Evolutionary conservation across 495 filamentous ascomycete species (phyloP), one percentile per base, ranked within the genome.

Genomic region (Trichoderma orchidacearum): DNA sequence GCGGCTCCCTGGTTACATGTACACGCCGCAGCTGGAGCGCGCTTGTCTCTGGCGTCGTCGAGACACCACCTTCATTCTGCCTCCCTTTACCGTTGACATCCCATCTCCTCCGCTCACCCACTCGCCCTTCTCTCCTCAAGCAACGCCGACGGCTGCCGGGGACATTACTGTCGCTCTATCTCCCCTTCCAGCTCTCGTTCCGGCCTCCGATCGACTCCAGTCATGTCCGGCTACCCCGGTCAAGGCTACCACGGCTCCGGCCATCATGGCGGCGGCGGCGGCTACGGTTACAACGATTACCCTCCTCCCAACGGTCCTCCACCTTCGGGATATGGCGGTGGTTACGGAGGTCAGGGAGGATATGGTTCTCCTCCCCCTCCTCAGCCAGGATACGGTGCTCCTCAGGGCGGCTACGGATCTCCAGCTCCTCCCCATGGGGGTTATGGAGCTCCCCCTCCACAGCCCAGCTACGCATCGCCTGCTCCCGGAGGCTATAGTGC

Each of bases 181-280:
- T 48, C 53, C 18, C 7, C 21, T 12, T 27, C 23, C 21, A 12
- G 11, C 21, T 9, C 23, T 31, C 17, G 29, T 17, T 21, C 25
- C 9, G 29, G 7, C 25, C 18, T 11, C 13, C 9, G 3, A n/a
- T 32, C 3, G 9, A 1, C 28, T 18, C 3, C 6, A 28, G 23
- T n/a, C 53, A 55, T 55, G 53, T 55, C 53, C 66, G 65, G 65
- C 53, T 68, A 68, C 34, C 66, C 66, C 30, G 66, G 66, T 13
- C 66, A 68, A 61, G 66, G 66, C 31, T 62, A 66, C 61, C 57
- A 62, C 41, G 64, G 61, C 27, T 56, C 30, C n/a, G 17, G 32
- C 30, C 30, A 55, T 6, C 53, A 55, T 17, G 30, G 59, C 25
- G 63, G 60, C 5, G 54, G 59, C 36, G 57, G 57, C 7, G 41